Evolutionary conservation across 768 basidiomycete species (phyloP), one percentile per base, ranked within the genome.

Genomic region (Termitomyces sp.): DNA sequence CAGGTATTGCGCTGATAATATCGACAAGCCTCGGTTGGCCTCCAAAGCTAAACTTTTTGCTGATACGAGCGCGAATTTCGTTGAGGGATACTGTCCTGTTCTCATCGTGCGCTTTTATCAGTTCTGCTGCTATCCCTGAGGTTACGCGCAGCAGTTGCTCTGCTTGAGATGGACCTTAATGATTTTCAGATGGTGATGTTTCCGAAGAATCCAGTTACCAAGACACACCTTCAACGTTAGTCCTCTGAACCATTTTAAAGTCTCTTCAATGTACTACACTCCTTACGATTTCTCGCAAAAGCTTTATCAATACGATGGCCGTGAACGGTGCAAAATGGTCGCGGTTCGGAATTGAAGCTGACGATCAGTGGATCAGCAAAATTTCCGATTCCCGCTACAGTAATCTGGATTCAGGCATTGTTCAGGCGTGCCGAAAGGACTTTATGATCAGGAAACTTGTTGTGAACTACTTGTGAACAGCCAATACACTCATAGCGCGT

Each of bases 1-100:
- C 95, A 16, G 97, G 97, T 47, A 98, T 96, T 35, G 97, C 97
- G 59, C 93, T 92, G 71, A 99, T 94, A 64, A 99, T 98, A 69
- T 99, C 97, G 42, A 98, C 96, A 18, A 99, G 80, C 43, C 97
- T 73, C 0, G 97, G 97, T 0, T 96, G 89, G 29, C 91, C 91
- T 33, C 89, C 85, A 63, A 86, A 89, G 5, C 83, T 85, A 66
- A 85, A 86, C 70, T 94, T 94, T 76, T 98, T 98, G 69, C 91
- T 91, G 71, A 95, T 81, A 63, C 86, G 86, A 39, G 88, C 79
- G 39, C 96, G 88, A 44, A 98, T 79, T 49, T 88, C 85, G 64
- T 97, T 98, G 52, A 99, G 76, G 7, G 93, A 94, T 50, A 96
- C 85, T 0, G 85, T 79, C 58, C 84, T 75, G 59, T 85, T 85